phyloP scores from a whole-genome alignment of 2,329 filamentous ascomycete genomes.

The Ophiostoma perfectum region DNA sequence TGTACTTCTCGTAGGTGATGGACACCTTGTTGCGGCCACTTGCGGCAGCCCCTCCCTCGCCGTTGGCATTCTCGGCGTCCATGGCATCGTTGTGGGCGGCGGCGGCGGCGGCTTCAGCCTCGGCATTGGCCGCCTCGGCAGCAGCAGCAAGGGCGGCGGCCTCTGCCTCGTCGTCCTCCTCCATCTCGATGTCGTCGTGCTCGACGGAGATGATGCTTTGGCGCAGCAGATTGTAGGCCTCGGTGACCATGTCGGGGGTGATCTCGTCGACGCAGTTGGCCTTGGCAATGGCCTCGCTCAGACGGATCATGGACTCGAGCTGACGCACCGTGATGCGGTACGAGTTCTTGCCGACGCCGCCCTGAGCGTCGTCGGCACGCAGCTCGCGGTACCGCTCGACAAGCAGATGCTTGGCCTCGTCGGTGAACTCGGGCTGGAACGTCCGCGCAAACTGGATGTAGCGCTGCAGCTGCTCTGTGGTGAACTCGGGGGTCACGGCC shows the following conservation, averaged over 20 bases:
- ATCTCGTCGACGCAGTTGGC: slow-evolving; percentile 94
- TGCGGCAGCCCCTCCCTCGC: not conserved
- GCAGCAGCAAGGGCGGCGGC: slow-evolving; percentile 17
- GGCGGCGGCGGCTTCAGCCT: slow-evolving; percentile 39
- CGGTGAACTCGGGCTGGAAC: slow-evolving; percentile 87
- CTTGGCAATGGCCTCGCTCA: slow-evolving; percentile 97
- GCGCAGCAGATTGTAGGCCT: slow-evolving; percentile 84
- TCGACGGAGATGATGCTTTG: slow-evolving; percentile 98
- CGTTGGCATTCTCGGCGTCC: slow-evolving; percentile 22
- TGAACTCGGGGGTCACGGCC: slow-evolving; percentile 87
- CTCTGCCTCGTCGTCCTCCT: slow-evolving; percentile 57
- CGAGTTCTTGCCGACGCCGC: slow-evolving; percentile 87
- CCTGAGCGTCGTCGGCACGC: slow-evolving; percentile 85
- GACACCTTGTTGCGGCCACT: slow-evolving; percentile 59
- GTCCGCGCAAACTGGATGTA: slow-evolving; percentile 96
- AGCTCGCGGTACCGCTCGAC: slow-evolving; percentile 96
- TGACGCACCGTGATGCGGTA: slow-evolving; percentile 97
- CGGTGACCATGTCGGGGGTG: slow-evolving; percentile 74
- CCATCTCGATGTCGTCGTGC: slow-evolving; percentile 93
- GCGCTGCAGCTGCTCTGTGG: slow-evolving; percentile 90
- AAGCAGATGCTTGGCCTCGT: slow-evolving; percentile 76
- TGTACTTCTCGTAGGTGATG: slow-evolving; percentile 94
- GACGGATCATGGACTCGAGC: slow-evolving; percentile 88
- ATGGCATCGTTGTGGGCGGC: slow-evolving; percentile 40
- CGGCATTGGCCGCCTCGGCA: slow-evolving; percentile 40